Base-by-base conservation (phyloP, 179 eudicot species). In the Patellifolia procumbens region DNA sequence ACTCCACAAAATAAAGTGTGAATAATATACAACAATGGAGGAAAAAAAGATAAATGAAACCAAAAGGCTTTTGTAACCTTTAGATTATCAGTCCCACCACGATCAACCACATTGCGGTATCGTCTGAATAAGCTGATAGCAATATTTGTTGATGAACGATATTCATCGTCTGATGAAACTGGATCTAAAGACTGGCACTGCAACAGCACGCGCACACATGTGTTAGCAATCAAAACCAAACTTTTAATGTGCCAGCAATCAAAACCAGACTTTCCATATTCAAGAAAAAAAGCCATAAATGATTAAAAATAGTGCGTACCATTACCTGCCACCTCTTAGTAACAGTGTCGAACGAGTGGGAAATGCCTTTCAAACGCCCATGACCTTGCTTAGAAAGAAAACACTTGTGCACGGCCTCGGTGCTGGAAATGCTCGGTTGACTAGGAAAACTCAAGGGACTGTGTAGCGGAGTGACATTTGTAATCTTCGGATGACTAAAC, bases 61-160 rank as follows among this genome's bases (percentile, higher is more conserved):
- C 7, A 51, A 72, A 65, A 22, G 68, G n/a, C 7, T 68, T 13
- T 42, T 31, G 60, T 69, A 81, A 94, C 97, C 83, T 92, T 87
- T 63, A 94, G 76, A 85, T 90, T 91, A 86, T 94, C 95, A 79
- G 81, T 92, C 75, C 97, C 98, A 81, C 98, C 98, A 74, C 97
- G 97, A 68, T 94, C 98, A 34, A 85, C 78, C 69, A 83, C 93
- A 78, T 87, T 88, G 63, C 88, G 86, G 84, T 92, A 94, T 69
- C 98, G 89, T 87, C 80, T 92, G 43, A 94, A 86, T 85, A 94
- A 73, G 80, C 91, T 92, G 90, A 91, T 85, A 59, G 98, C 98
- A 83, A 94, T 94, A 63, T 94, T 90, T 71, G 93, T 89, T 61
- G 98, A 94, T 53, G 98, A 94, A 29, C 95, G 88, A 75, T 92